A percentile compares a stretch with the other conserved stretches of the same genome.
phyloP scores from a whole-genome alignment of 192 early-diverging fungal genomes.

The Coemansia sp. region DNA sequence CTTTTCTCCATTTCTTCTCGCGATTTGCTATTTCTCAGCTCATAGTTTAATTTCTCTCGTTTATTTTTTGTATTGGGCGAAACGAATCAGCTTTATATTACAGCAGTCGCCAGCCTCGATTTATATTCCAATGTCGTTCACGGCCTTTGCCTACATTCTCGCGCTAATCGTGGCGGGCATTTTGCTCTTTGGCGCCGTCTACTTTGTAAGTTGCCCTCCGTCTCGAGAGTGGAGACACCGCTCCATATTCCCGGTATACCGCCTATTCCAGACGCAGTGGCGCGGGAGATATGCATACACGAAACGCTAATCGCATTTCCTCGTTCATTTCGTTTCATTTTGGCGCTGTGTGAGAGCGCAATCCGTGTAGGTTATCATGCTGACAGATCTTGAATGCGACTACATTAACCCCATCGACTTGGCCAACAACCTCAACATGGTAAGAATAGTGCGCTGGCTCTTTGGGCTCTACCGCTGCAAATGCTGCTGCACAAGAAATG shows the following conservation, averaged over 20 bases:
- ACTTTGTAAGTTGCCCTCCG: conserved; percentile 61
- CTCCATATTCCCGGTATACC: too few relatives aligned
- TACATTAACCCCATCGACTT: conserved; percentile 99
- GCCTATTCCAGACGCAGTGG: too few relatives aligned
- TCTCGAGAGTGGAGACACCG: too few relatives aligned
- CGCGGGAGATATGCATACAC: too few relatives aligned
- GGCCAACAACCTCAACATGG: conserved; percentile 92
- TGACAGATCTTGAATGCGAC: conserved; percentile 88
- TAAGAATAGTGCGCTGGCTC: conserved; percentile 29
- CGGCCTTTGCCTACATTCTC: conserved; percentile 74
- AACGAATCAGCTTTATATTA: neutral
- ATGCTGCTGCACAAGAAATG: too few relatives aligned
- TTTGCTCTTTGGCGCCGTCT: conserved; percentile 92
- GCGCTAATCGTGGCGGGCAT: conserved; percentile 86
- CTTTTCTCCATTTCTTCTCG: neutral
- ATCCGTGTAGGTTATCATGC: conserved; percentile 67
- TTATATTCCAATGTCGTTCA: conserved; percentile 32
- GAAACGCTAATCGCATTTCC: too few relatives aligned
- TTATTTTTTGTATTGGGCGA: neutral
- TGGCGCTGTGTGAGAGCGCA: too few relatives aligned
- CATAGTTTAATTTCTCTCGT: neutral
- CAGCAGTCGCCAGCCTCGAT: neutral
- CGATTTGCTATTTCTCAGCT: neutral
- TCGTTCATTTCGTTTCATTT: too few relatives aligned
- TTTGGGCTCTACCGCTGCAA: neutral